phyloP scores from a whole-genome alignment of 1,284 basidiomycete species.

The Leccinum proximum region DNA sequence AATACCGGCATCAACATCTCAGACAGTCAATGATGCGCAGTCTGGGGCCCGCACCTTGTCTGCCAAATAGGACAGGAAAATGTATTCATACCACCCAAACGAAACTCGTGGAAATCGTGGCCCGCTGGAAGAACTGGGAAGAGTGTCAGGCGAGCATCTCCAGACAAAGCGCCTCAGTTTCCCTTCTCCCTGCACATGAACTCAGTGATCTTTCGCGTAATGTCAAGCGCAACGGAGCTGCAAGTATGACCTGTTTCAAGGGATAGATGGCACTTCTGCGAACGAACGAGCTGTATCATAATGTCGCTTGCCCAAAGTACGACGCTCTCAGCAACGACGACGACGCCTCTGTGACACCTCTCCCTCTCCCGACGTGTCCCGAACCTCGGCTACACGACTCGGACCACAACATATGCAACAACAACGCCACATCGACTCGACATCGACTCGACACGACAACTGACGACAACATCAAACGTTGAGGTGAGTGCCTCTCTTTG shows the following conservation, averaged over 20 bases:
- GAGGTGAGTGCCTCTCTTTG: too few species aligned
- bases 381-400: too few species aligned
- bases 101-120: slow-evolving; percentile 43
- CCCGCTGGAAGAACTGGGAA: slow-evolving; percentile 55
- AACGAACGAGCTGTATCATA: slow-evolving; percentile 10
- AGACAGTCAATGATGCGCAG: neutral
- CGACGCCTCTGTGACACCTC: too few species aligned
- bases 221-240: slow-evolving; percentile 43
- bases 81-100: slow-evolving; percentile 64
- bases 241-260: slow-evolving; percentile 37
- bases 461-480: too few species aligned
- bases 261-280: slow-evolving; percentile 40
- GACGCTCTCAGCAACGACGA: too few species aligned
- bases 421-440: too few species aligned
- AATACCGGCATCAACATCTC: neutral
- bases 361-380: too few species aligned
- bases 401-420: too few species aligned
- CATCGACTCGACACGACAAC: too few species aligned
- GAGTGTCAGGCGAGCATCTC: slow-evolving; percentile 31
- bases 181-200: slow-evolving; percentile 47
- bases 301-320: too few species aligned
- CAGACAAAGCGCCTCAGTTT: slow-evolving; percentile 15
- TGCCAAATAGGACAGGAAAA: slow-evolving; percentile 60
- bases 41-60: slow-evolving; percentile 37
- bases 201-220: slow-evolving; percentile 51